Conservation (phyloP, 352 stramenopile species). For the Phytophthora sansomeana region DNA sequence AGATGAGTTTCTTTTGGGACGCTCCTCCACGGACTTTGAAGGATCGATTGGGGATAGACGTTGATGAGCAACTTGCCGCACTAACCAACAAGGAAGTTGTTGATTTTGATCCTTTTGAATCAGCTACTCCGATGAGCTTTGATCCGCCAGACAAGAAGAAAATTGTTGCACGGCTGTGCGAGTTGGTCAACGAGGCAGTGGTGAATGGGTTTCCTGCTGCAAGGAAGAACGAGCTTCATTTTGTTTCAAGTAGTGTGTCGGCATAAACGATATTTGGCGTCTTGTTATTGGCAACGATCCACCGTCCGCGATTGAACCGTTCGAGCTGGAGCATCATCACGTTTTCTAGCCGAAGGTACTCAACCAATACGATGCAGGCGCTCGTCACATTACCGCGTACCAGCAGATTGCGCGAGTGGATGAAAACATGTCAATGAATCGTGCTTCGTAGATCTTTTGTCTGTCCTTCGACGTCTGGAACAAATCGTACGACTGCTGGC, state of each 20-base stretch:
- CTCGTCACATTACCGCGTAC: neutral
- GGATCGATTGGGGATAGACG: slow-evolving; percentile 2
- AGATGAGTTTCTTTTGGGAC: neutral
- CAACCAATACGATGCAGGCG: neutral
- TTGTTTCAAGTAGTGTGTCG: neutral
- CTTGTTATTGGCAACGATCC: slow-evolving; percentile 7
- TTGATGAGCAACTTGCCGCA: slow-evolving; percentile 6
- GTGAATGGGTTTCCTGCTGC: slow-evolving; percentile 4
- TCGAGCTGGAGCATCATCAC: neutral
- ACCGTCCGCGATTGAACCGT: slow-evolving; percentile 12
- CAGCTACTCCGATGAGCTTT: too few relatives aligned
- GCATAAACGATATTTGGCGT: slow-evolving; percentile 4
- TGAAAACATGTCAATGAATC: neutral
- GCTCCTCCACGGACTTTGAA: neutral
- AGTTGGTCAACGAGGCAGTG: slow-evolving; percentile 6
- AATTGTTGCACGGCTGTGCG: slow-evolving; percentile 2
- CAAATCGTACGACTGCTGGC: slow-evolving; percentile 7
- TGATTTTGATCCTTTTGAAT: too few relatives aligned
- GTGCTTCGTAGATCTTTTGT: too few relatives aligned
- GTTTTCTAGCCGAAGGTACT: slow-evolving; percentile 6
- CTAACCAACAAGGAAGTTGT: slow-evolving; percentile 9
- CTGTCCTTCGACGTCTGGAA: slow-evolving; percentile 2
- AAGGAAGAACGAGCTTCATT: neutral
- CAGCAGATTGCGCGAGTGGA: neutral
- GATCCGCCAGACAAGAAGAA: too few relatives aligned